Base-by-base conservation (phyloP, 2,329 filamentous ascomycete genomes). In the Aureobasidium mangrovei region DNA sequence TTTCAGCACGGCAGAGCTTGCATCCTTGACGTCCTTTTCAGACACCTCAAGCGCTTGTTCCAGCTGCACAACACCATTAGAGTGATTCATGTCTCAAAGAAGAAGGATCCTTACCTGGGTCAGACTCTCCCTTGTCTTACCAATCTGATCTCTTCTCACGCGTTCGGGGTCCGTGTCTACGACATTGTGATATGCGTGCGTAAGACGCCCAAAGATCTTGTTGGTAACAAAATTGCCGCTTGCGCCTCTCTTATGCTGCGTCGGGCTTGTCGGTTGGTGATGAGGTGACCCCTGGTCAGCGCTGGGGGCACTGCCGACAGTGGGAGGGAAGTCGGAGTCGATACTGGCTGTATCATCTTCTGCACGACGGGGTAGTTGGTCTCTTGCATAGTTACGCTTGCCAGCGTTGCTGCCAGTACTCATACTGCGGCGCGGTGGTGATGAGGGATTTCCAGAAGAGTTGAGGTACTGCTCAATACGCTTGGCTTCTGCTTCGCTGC, bases 111-210 rank as follows among this genome's bases (percentile, higher is more conserved):
- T 58, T 67, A 78, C 77, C 68, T 82, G 77, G 10, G 74, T 79
- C 58, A 98, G 83, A 56, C 84, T 88, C 71, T 98, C 93, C 60
- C 85, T 84, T 0, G 93, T 98, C 77, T 96, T 97, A 38, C 91
- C 91, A 62, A 98, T 96, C 59, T 89, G 86, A 68, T 98, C 93
- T 53, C 93, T 81, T 52, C 93, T 80, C 41, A 91, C 95, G 59
- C 91, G 80, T 72, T 98, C 93, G 0, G 93, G 93, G 66, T 98
- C 93, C 40, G 94, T 88, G 67, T 98, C 93, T 1, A 93, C 91
- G 63, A 97, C 91, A 3, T 93, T 93, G 65, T 97, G 89, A 33
- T 97, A 89, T 0, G 93, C 93, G 71, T 98, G 91, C 54, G 88
- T 94, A 58, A 98, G 85, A 8, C 91, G 87, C 0, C 91, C 93